phyloP scores from a whole-genome alignment of 306 rosid species.

The Crataegus laevigata region DNA sequence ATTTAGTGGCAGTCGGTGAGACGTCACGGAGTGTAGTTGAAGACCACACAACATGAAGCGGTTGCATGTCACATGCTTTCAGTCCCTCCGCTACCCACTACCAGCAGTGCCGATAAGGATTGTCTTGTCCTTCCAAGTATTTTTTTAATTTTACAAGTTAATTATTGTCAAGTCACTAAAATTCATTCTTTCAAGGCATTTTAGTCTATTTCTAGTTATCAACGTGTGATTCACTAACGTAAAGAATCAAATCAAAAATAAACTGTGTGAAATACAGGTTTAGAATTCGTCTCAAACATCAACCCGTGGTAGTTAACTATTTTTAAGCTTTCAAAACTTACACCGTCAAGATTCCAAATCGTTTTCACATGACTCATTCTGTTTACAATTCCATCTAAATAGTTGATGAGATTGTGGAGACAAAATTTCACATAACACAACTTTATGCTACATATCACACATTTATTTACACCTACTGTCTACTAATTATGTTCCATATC shows the following conservation, averaged over 20 bases:
- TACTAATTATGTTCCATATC: background rate
- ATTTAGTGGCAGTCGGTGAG: conserved; percentile 15
- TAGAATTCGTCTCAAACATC: too few species aligned
- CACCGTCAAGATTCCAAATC: background rate
- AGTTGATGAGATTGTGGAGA: too few species aligned
- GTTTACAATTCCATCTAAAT: background rate
- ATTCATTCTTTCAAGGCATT: too few species aligned
- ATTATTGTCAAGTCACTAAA: too few species aligned
- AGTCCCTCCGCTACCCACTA: background rate
- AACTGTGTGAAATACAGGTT: accelerated
- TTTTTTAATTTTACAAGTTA: too few species aligned
- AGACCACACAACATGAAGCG: background rate
- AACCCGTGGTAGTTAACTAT: too few species aligned
- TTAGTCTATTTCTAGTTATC: accelerated
- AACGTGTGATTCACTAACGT: too few species aligned
- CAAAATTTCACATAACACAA: background rate
- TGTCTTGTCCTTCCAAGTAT: background rate
- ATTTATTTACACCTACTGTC: background rate
- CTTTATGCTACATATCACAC: background rate
- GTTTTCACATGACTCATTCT: too few species aligned
- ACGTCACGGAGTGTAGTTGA: conserved; percentile 27
- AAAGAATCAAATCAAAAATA: accelerated
- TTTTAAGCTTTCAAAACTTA: too few species aligned
- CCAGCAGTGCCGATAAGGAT: conserved; percentile 6
- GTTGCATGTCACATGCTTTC: conserved; percentile 21